Base-by-base conservation (phyloP, 106 monocot species). In the Alisma plantagoaquatica region DNA sequence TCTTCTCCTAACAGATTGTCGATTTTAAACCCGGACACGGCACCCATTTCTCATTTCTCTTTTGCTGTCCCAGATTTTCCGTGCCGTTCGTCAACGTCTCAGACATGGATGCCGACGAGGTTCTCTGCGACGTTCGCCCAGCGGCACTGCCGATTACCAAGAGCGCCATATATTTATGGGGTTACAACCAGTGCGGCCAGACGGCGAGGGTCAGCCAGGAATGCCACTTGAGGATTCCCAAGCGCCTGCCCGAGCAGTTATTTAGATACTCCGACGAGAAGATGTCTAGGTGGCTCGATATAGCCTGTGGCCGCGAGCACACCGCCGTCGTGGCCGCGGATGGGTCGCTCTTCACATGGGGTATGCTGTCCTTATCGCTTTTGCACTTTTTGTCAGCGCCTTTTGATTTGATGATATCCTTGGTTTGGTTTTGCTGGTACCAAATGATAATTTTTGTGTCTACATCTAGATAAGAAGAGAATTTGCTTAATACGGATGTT, bases 151-250 rank as follows among this genome's bases (percentile, higher is more conserved):
- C 88, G 3, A n/a, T n/a, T n/a, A 75, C 75, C 2, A 81, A 76
- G 73, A 98, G 84, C 23, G 84, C 81, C 10, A 98, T 98, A 20
- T 98, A 98, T 43, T 41, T 85, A 14, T 98, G 96, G 96, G 96
- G 96, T 1, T 89, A 98, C 50, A 98, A 98, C 46, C 71, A 89
- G n/a, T 70, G 77, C 11, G 96, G 96, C 15, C 96, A 98, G 68
- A 98, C 96, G 1, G 96, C 81, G 2, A 56, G 89, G 53, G 69
- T 73, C 41, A 75, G 73, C 8, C 64, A 72, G 17, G 77, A 76
- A 4, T 68, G 59, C 41, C 70, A 79, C 56, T 41, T 81, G 61
- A 75, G 89, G 69, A 82, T 98, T 35, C 93, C 93, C 0, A 83
- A 68, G 66, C 65, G 70, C n/a, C 83, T 94, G 1, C 33, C 83